These are phyloP conservation scores for Solanum virginianum DNA, from an alignment of 257 asterid species.

Conservation along the genomic window DNA sequence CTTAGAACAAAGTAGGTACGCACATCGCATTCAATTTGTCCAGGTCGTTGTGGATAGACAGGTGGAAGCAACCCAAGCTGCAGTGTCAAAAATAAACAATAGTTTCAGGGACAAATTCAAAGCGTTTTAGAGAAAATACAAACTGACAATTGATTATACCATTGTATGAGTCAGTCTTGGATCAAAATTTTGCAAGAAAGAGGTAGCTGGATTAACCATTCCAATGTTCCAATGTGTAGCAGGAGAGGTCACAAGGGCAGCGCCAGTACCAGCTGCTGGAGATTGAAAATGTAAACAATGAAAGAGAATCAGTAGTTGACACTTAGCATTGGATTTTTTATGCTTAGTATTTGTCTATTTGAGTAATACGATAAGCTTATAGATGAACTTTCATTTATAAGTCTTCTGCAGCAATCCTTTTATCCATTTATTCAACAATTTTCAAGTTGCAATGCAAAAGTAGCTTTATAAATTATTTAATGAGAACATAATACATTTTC, in stretches of 20 bases:
- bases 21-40: constrained; percentile 87
- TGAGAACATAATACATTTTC: background rate
- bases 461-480: background rate
- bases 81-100: constrained; percentile 23
- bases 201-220: constrained; percentile 48
- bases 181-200: constrained; percentile 61
- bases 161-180: constrained; percentile 57
- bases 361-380: background rate
- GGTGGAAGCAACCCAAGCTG: constrained; percentile 63
- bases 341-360: background rate
- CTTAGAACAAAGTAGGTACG: constrained; percentile 16
- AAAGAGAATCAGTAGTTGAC: background rate
- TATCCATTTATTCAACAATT: background rate
- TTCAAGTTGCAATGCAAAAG: background rate
- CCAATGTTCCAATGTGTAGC: constrained; percentile 57
- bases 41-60: constrained; percentile 86
- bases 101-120: background rate
- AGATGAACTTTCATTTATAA: background rate
- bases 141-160: constrained; percentile 25
- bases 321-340: background rate
- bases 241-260: constrained; percentile 56
- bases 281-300: background rate
- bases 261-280: constrained; percentile 44
- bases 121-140: background rate
- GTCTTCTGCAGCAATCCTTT: background rate